A percentile compares a stretch with the other conserved stretches of the same genome.
Evolutionary conservation across 345 rosid species (phyloP).

Genomic region (Triadica sebifera): DNA sequence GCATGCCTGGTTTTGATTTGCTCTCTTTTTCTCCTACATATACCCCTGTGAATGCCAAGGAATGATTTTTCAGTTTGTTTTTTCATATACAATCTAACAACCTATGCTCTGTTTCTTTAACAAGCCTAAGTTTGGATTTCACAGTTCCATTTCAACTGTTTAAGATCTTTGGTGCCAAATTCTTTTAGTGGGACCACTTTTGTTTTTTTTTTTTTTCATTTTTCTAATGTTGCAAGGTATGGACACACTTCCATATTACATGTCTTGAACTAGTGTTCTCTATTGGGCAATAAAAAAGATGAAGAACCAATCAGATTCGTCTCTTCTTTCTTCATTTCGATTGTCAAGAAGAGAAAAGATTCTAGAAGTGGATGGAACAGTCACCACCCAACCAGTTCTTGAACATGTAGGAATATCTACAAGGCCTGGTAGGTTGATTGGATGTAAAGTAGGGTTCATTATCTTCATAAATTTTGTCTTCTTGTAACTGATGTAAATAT

Average conservation of each 20-base stretch:
- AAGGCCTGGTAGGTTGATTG: conserved; percentile 73
- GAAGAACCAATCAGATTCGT: conserved; percentile 82
- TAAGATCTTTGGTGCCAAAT: too few species aligned
- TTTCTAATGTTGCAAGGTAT: background rate
- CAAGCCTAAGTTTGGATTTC: background rate
- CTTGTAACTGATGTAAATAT: background rate
- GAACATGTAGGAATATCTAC: conserved; percentile 95
- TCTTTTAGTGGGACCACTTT: too few species aligned
- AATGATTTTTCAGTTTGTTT: background rate
- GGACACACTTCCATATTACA: background rate
- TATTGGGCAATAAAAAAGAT: conserved; percentile 77
- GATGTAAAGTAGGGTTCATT: conserved; percentile 8
- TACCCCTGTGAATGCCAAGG: background rate
- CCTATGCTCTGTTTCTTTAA: background rate
- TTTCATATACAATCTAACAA: background rate
- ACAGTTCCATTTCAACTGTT: conserved; percentile 1
- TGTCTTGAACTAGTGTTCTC: conserved; percentile 9
- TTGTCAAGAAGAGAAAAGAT: conserved; percentile 70
- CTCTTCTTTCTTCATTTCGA: conserved; percentile 70
- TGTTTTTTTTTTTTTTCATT: background rate
- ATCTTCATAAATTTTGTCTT: background rate
- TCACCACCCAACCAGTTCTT: conserved; percentile 94
- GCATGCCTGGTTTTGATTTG: background rate
- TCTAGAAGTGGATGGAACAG: conserved; percentile 90
- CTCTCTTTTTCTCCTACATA: background rate